Evolutionary conservation across 768 basidiomycete species (phyloP), one percentile per base, ranked within the genome.

Genomic region (Xanthoconium purpureum): DNA sequence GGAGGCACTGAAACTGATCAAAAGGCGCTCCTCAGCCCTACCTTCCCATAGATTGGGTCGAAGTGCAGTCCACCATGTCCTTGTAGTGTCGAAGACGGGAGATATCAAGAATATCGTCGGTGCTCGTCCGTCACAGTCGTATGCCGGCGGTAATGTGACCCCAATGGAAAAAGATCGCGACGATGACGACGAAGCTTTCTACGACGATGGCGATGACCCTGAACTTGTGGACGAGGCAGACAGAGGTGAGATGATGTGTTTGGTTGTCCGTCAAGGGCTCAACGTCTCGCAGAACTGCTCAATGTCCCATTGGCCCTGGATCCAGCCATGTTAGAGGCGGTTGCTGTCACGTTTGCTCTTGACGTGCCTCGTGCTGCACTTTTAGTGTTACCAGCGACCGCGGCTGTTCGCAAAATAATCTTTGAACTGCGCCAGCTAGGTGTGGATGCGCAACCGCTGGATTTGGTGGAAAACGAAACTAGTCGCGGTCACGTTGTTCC

Each of bases 351-450:
- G 5, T 87, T 91, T 66, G 89, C 88, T 17, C 66, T 89, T 18
- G 88, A 89, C 52, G 89, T 91, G 20, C 84, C 87, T 38, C 77
- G 78, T 39, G 63, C 82, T 13, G 89, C 82, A 18, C 73, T 91
- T 17, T 74, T 91, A n/a, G 84, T 89, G 17, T 66, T 91, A 37
- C 85, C 84, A 4, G 76, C 88, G 7, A 75, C 75, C 24, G 80
- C 82, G 17, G 77, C 87, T 0, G 80, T 91, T 20, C 78, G 78
- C 47, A 81, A 84, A 24, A 81, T 82, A 38, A 77, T 91, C 13
- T 77, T 80, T 54, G 89, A 90, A 49, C 74, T 91, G 61, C 79
- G 78, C 33, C 72, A 73, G 58, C 70, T 91, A 60, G 88, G 89
- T 0, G 79, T 91, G 20, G 80, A 89, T 64, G 89, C 88, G 9